Evolutionary conservation across 208 protist genomes (phyloP), one percentile per base, ranked within the genome.

Genomic region (Leptomonas seymouri): DNA sequence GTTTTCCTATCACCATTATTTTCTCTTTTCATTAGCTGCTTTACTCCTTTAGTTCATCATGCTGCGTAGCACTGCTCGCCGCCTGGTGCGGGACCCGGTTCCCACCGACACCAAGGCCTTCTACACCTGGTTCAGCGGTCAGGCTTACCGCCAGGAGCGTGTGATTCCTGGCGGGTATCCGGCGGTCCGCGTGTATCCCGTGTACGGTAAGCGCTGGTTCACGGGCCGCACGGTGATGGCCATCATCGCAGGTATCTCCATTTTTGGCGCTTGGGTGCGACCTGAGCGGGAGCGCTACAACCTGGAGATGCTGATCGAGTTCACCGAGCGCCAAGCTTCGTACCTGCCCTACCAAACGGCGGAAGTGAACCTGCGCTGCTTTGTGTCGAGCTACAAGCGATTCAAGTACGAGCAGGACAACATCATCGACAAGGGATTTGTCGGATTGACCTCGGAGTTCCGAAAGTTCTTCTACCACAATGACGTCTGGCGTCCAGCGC

Each of bases 401-500:
- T 78, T 95, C 82, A 79, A 87, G 45, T 95, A 92, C 66, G 92
- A 97, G 69, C 84, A 91, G 79, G 92, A 97, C 64, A 90, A 89
- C 71, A 67, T 97, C 55, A 86, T 97, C 50, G 90, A 97, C 67
- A 94, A 97, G 79, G 92, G 92, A 34, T 95, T 85, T 70, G 89
- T 97, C 7, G 92, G 92, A n/a, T 77, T 97, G 44, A 97, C 89
- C 14, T 90, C 84, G 3, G 89, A 97, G 76, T 95, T 95, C 76
- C 77, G 92, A 20, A 97, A 97, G 76, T 97, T 97, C 76, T 97
- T 97, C 75, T 97, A 97, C 76, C 92, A 97, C 78, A 87, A 88
- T 56, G 92, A 97, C 56, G 92, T 97, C n/a, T 97, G 89, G 88
- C 89, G 92, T 51, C 92, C 92, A 23, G 74, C 76, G 25, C 67